Conservation (phyloP, 108 stramenopile species). For the Cyclostephanos invisitatus region DNA sequence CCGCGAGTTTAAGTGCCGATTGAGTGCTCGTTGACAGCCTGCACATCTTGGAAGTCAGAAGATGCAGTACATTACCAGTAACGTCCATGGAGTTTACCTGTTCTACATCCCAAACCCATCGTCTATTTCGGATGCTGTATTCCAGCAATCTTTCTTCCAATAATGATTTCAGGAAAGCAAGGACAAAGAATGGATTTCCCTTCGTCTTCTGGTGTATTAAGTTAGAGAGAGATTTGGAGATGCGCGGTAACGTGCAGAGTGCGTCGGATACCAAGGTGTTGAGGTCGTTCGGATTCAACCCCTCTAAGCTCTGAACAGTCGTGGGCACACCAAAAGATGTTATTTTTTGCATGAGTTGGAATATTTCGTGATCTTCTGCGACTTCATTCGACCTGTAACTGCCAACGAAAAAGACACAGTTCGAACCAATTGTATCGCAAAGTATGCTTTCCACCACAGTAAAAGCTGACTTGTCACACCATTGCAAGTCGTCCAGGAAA, state of each 20-base stretch:
- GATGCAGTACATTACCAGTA: slow-evolving; percentile 46
- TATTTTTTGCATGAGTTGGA: slow-evolving; percentile 20
- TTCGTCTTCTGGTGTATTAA: slow-evolving; percentile 35
- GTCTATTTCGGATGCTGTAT: slow-evolving; percentile 26
- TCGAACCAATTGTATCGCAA: slow-evolving; percentile 20
- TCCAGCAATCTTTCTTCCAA: slow-evolving; percentile 15
- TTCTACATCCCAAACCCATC: slow-evolving; percentile 47
- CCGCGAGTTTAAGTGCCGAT: slow-evolving; percentile 10
- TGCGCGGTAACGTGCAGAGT: slow-evolving; percentile 34
- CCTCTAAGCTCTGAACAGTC: slow-evolving; percentile 15
- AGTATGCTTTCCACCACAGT: slow-evolving; percentile 36
- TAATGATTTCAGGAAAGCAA: slow-evolving; percentile 31
- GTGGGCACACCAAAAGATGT: slow-evolving; percentile 10
- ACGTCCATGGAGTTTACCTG: slow-evolving; percentile 24
- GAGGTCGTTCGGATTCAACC: slow-evolving; percentile 22
- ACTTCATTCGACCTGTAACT: slow-evolving; percentile 47
- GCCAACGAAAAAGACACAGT: slow-evolving; percentile 40
- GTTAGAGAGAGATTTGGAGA: slow-evolving; percentile 14
- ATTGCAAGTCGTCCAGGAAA: slow-evolving; percentile 47
- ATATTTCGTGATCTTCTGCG: slow-evolving; percentile 27
- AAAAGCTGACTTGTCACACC: slow-evolving; percentile 35
- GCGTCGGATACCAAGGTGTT: slow-evolving; percentile 41
- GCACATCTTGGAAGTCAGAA: slow-evolving; percentile 39
- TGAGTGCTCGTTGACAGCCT: slow-evolving; percentile 12
- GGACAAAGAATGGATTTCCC: slow-evolving; percentile 43